Percentiles rank a stretch among this genome's conserved stretches.
Conservation (phyloP, 306 rosid species). For the Alnus rubra region DNA sequence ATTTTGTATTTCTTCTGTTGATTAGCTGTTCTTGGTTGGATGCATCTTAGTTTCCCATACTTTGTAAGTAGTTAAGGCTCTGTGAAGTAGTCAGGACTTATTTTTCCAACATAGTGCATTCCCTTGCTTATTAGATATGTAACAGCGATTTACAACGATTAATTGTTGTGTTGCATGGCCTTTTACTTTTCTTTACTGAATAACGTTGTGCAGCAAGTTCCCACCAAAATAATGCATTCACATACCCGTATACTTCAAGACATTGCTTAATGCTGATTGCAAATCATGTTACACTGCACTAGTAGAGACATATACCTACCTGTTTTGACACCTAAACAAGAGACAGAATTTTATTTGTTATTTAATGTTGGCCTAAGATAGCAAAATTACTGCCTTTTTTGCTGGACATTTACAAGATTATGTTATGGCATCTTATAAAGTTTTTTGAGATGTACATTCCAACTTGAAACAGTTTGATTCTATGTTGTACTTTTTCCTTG, state of each 20-base stretch:
- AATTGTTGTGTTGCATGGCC: not conserved
- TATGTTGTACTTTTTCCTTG: not conserved
- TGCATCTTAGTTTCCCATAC: not conserved
- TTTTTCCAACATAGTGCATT: not conserved
- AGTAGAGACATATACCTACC: not conserved
- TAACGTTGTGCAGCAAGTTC: not conserved
- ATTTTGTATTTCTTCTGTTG: not conserved
- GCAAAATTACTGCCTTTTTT: not conserved
- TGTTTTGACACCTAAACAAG: not conserved
- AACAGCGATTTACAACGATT: not conserved
- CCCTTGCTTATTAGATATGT: not conserved
- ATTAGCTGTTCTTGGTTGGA: slow-evolving; percentile 3
- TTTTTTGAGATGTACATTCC: not conserved
- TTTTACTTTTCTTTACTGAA: not conserved
- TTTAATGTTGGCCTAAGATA: not conserved
- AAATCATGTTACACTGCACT: not conserved
- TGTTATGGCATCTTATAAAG: not conserved
- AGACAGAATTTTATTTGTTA: not conserved
- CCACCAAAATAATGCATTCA: not conserved
- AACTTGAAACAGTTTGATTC: not conserved
- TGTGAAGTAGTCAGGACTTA: not conserved
- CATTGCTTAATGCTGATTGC: not conserved
- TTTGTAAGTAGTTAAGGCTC: not conserved
- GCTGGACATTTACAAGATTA: not conserved
- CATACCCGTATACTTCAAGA: not conserved